These are phyloP conservation scores for Poterioochromonas sp. DNA, from an alignment of 352 stramenopile genomes.

Conservation along the genomic window DNA sequence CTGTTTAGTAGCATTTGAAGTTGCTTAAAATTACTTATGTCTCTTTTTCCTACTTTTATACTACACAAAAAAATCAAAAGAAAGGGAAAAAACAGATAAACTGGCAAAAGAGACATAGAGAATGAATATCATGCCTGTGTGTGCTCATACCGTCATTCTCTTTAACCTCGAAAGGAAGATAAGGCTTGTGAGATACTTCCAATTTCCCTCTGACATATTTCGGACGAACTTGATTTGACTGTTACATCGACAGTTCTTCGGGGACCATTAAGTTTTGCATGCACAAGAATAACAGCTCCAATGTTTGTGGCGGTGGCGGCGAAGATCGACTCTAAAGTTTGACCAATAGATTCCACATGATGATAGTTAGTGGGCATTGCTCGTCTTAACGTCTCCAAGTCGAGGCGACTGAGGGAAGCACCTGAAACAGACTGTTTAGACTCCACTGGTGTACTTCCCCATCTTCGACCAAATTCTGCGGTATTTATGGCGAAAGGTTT, in stretches of 20 bases:
- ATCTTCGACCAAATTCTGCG: conserved; percentile 56
- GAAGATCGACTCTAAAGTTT: conserved; percentile 10
- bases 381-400: not conserved
- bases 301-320: not conserved
- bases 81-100: too few species aligned
- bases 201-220: not conserved
- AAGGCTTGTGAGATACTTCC: not conserved
- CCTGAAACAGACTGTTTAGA: conserved; percentile 1
- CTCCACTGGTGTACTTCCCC: conserved; percentile 42
- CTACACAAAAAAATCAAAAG: too few species aligned
- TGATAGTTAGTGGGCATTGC: not conserved
- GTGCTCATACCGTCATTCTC: too few species aligned
- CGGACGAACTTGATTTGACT: not conserved
- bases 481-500: conserved; percentile 58
- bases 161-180: not conserved
- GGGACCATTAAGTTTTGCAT: not conserved
- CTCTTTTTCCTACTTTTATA: too few species aligned
- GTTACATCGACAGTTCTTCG: not conserved
- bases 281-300: not conserved
- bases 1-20: too few species aligned
- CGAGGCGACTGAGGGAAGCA: not conserved
- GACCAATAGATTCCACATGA: conserved; percentile 17
- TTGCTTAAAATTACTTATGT: too few species aligned
- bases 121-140: too few species aligned
- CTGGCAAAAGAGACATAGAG: too few species aligned